These are phyloP conservation scores for Oidiodendron maius DNA, from an alignment of 495 filamentous ascomycete species.

Conservation along the genomic window DNA sequence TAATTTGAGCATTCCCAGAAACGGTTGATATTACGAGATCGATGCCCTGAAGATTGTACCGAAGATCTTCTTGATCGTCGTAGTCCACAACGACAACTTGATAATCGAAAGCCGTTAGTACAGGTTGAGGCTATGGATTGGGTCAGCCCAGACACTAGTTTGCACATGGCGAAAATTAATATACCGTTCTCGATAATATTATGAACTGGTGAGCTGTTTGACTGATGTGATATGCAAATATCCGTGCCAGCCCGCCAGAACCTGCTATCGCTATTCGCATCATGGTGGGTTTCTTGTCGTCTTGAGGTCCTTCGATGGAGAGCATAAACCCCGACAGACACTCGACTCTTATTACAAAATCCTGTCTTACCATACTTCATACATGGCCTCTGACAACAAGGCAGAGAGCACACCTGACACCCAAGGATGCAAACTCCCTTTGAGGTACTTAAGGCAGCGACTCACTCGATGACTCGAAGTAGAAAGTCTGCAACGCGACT, in stretches of 20 bases:
- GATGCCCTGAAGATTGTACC: constrained; percentile 59
- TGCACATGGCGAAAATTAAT: no score
- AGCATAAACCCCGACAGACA: not conserved
- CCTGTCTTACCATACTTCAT: not conserved
- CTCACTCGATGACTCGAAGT: constrained; percentile 15
- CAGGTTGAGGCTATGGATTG: constrained; percentile 22
- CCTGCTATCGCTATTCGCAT: constrained; percentile 74
- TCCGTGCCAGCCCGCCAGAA: constrained; percentile 59
- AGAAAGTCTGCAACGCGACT: constrained; percentile 4
- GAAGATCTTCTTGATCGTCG: constrained; percentile 44
- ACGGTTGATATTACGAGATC: constrained; percentile 74
- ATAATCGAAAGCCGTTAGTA: constrained; percentile 38
- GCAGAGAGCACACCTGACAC: constrained; percentile 3
- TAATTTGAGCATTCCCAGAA: constrained; percentile 55
- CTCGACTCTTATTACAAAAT: constrained; percentile 2
- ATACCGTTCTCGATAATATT: constrained; percentile 59
- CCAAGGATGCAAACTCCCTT: constrained; percentile 4
- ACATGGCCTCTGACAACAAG: not conserved
- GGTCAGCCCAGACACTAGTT: no score
- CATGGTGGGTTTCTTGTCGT: no score
- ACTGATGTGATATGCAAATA: constrained; percentile 54
- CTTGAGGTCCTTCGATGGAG: not conserved
- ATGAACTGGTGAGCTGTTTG: constrained; percentile 58
- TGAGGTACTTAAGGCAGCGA: constrained; percentile 12
- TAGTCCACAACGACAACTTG: constrained; percentile 64